Percentiles rank a stretch among this genome's conserved stretches.
These are phyloP conservation scores for Sclerotinia borealis DNA, from an alignment of 2,329 filamentous ascomycete species.

Conservation along the genomic window DNA sequence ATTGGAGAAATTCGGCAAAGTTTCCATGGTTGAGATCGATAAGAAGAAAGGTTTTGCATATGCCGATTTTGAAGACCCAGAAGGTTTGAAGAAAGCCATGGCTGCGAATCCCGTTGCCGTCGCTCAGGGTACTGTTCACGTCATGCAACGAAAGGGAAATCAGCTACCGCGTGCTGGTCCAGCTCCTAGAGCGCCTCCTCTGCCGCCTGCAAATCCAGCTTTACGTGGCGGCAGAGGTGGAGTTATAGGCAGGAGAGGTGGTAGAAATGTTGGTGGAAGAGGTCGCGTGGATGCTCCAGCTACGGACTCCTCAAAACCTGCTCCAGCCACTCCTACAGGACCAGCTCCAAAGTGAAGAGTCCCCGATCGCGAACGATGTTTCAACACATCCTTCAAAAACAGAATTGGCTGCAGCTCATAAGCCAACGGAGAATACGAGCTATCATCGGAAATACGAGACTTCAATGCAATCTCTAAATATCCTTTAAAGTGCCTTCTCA, in stretches of 20 bases:
- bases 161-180: conserved; percentile 76
- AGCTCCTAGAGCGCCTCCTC: conserved; percentile 37
- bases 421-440: background rate
- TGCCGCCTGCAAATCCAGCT: conserved; percentile 17
- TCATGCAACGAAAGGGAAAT: conserved; percentile 75
- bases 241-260: conserved; percentile 22
- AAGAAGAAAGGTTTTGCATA: conserved; percentile 94
- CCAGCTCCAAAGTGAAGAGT: conserved; percentile 22
- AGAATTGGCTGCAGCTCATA: background rate
- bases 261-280: conserved; percentile 22
- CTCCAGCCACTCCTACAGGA: conserved; percentile 21
- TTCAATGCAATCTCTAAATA: background rate
- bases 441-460: background rate
- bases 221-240: conserved; percentile 23
- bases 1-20: conserved; percentile 65
- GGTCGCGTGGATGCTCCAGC: conserved; percentile 17
- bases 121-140: conserved; percentile 78
- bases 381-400: background rate
- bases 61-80: conserved; percentile 74
- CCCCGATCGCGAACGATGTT: background rate
- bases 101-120: conserved; percentile 75
- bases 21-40: conserved; percentile 83
- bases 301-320: conserved; percentile 15
- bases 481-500: background rate
- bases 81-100: conserved; percentile 70